Percentiles rank a stretch among this genome's conserved stretches.
Evolutionary conservation across 179 eudicot genomes (phyloP).

Genomic region (Beta lomatogona): DNA sequence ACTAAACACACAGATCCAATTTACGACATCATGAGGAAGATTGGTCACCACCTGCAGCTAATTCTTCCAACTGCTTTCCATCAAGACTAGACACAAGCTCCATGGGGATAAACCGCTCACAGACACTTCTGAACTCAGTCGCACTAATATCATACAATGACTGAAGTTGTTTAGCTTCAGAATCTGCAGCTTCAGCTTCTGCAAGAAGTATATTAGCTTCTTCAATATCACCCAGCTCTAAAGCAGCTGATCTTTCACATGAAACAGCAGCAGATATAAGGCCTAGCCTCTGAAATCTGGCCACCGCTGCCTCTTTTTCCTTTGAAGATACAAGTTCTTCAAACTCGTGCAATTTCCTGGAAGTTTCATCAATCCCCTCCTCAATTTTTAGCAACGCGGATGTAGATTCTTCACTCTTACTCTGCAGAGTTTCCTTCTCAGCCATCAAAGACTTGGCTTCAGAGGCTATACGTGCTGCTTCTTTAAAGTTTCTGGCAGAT

Average conservation of each 20-base stretch:
- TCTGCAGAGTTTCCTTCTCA: conserved; percentile 54
- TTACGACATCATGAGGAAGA: conserved; percentile 12
- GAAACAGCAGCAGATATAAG: conserved; percentile 51
- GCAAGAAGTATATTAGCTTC: conserved; percentile 65
- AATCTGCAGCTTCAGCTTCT: conserved; percentile 67
- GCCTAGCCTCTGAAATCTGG: conserved; percentile 61
- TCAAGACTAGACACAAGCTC: conserved; percentile 59
- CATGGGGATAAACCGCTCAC: conserved; percentile 42
- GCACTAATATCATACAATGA: conserved; percentile 37
- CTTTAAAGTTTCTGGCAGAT: conserved; percentile 73
- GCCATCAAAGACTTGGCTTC: conserved; percentile 62
- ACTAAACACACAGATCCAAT: conserved; percentile 5
- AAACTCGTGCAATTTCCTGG: conserved; percentile 45
- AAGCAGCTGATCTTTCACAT: conserved; percentile 62
- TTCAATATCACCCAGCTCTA: conserved; percentile 62
- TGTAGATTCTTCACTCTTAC: conserved; percentile 41
- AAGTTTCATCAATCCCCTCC: conserved; percentile 44
- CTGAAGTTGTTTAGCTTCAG: conserved; percentile 64
- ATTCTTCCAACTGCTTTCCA: conserved; percentile 48
- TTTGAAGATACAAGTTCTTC: conserved; percentile 52
- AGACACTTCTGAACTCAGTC: conserved; percentile 41
- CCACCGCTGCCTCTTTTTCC: conserved; percentile 61
- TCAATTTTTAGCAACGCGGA: conserved; percentile 51
- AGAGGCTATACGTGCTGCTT: conserved; percentile 73
- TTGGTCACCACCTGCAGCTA: conserved; percentile 33